Base-by-base conservation (phyloP, 257 asterid species). In the Fraxinus anomala region DNA sequence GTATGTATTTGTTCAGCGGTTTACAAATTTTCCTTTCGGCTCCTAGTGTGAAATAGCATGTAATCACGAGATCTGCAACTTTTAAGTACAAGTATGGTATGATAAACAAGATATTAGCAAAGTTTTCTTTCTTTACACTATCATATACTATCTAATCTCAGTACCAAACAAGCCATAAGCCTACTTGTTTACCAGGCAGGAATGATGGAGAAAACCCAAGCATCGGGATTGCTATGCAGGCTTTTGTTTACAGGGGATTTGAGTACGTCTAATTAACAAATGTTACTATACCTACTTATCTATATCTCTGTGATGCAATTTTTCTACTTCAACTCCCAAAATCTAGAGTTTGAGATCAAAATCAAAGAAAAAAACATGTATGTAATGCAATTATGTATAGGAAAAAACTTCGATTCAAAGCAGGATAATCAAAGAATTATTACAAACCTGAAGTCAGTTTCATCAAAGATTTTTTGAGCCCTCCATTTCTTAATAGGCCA, bases 401-500 rank as follows among this genome's bases (percentile, higher is more conserved):
- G 17, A 44, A 44, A 44, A 44, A 44, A 44, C n/a, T 44, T 44
- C 16, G 56, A 47, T 16, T 47, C n/a, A 47, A 67, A 63, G 23
- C n/a, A 70, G 5, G 10, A 66, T 49, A n/a, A 56, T 4, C 0
- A 33, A 44, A 42, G 42, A 7, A 4, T 5, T 0, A 56, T 56
- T 2, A 78, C 54, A 17, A 54, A 95, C 99, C 99, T 93, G 96
- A 90, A 87, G 85, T 95, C 99, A 63, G 93, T 59, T 66, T 95
- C 96, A 70, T 95, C 97, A 42, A 85, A 86, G 80, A 95, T 92
- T 77, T 86, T 92, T 73, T 90, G 97, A 31, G 88, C 89, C 21
- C 90, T 93, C 98, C 98, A 95, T 1, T 85, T 81, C 83, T 92
- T 95, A 77, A 95, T 93, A 6, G 99, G 99, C 96, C 96, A 95